Evolutionary conservation across 148 eudicot genomes (phyloP), one percentile per base, ranked within the genome.

Genomic region (Amaranthus cruentus): DNA sequence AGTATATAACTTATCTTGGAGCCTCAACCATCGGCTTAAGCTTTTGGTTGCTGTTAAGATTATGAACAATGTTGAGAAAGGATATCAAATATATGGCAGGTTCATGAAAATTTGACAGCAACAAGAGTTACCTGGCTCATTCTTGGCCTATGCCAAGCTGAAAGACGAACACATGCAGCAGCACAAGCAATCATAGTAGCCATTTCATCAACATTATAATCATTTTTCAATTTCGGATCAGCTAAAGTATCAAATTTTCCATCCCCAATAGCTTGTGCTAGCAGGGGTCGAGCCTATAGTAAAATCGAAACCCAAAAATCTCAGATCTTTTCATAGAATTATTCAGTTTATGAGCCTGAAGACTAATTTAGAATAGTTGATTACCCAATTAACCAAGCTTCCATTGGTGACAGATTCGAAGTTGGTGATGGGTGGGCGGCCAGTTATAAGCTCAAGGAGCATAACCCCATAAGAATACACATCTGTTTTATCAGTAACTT

Each of bases 361-460:
- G 52, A 55, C 12, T 60, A 65, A 58, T 52, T 14, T 48, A 11
- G 43, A 44, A 54, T 14, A 57, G 49, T 21, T 28, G 38, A 72
- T 58, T 38, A 85, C 88, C 88, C 86, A 83, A 18, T 79, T 75
- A n/a, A 85, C 88, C 78, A 85, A 77, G 78, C 83, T 81, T 57
- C 82, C 83, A 65, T 55, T 57, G 4, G 75, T 59, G 11, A 72
- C 69, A 72, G 81, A 69, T 71, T 74, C 84, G 13, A 70, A 59
- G 54, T 65, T 75, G 70, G 47, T 75, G 72, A 85, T 74, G 9
- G 88, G 83, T 21, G 73, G 80, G 53, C 79, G 83, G 21, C 88
- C 88, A n/a, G 88, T 83, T 3, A 85, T 83, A 42, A 85, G 84
- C 76, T 85, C 88, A 15, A 85, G 79, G 49, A 85, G 86, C 83